Conservation (phyloP, 2,329 filamentous ascomycete species). For the Alternaria alternata region DNA sequence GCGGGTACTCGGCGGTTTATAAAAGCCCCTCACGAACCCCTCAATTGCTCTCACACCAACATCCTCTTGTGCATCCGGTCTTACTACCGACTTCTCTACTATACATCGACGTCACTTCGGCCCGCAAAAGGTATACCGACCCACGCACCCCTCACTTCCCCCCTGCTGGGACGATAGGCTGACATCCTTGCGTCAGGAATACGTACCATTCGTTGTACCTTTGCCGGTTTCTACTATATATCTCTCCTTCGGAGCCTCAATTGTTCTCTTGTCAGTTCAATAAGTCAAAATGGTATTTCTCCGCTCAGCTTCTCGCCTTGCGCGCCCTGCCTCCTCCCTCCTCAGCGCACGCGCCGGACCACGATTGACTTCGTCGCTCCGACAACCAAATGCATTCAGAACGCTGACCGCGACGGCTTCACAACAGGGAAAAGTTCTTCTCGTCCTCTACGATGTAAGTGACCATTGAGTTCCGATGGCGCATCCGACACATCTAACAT, state of each 20-base stretch:
- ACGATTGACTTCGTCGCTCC: constrained; percentile 54
- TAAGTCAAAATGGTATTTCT: constrained; percentile 66
- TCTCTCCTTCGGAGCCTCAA: constrained; percentile 26
- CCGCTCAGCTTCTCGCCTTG: constrained; percentile 66
- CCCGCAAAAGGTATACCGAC: constrained; percentile 38
- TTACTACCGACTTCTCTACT: constrained; percentile 12
- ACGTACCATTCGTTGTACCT: constrained; percentile 29
- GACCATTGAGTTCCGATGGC: constrained; percentile 16
- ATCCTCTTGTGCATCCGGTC: constrained; percentile 25
- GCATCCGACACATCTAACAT: constrained; percentile 28
- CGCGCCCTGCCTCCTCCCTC: constrained; percentile 63
- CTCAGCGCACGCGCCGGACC: constrained; percentile 56
- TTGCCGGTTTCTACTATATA: constrained; percentile 33
- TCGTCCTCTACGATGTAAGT: constrained; percentile 90
- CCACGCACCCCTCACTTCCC: constrained; percentile 29
- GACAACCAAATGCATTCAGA: constrained; percentile 62
- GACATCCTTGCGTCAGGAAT: constrained; percentile 39
- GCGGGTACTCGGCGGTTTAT: constrained; percentile 35
- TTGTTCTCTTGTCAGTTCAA: constrained; percentile 25
- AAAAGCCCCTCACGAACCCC: constrained; percentile 40
- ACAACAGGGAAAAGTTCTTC: constrained; percentile 92
- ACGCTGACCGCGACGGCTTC: constrained; percentile 70
- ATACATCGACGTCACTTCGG: constrained; percentile 32
- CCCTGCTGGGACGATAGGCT: constrained; percentile 22
- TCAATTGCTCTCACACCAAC: constrained; percentile 28